A percentile compares a stretch with the other conserved stretches of the same genome.
Conservation (phyloP, 257 asterid genomes). For the Primulina huaijiensis region DNA sequence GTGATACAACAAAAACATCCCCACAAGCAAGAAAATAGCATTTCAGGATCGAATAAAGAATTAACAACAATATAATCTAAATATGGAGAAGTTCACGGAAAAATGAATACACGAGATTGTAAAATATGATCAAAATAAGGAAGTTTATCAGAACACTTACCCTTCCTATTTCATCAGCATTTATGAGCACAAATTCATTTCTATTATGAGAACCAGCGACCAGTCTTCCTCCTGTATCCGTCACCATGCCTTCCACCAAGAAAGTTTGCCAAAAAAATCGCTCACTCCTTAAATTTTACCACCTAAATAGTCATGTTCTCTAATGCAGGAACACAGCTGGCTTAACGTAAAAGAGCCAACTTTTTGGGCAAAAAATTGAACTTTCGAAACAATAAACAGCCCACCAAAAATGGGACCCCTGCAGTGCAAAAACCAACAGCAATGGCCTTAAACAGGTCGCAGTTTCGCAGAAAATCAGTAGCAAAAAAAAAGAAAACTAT, state of each 20-base stretch:
- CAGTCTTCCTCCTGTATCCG: conserved; percentile 81
- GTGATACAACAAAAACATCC: neutral
- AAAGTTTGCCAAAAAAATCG: conserved; percentile 18
- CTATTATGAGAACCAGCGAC: conserved; percentile 86
- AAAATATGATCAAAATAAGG: conserved; percentile 22
- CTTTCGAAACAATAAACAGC: neutral
- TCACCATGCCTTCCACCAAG: conserved; percentile 41
- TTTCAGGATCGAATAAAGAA: neutral
- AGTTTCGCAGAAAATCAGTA: neutral
- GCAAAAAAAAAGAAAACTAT: conserved; percentile 15
- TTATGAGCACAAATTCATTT: conserved; percentile 68
- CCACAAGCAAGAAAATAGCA: neutral
- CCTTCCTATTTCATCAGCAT: conserved; percentile 83
- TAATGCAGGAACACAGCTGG: conserved; percentile 21
- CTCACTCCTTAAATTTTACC: conserved; percentile 30
- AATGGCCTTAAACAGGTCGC: neutral
- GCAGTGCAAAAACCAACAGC: conserved; percentile 6
- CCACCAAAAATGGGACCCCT: neutral
- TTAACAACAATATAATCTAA: conserved; percentile 13
- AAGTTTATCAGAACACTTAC: conserved; percentile 32
- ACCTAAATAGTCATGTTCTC: conserved; percentile 23
- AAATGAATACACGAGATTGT: neutral
- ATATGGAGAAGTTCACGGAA: conserved; percentile 4
- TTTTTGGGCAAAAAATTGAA: neutral
- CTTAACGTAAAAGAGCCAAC: neutral